Base-by-base conservation (phyloP, 768 basidiomycete genomes). In the Boletus vinaceobasis region DNA sequence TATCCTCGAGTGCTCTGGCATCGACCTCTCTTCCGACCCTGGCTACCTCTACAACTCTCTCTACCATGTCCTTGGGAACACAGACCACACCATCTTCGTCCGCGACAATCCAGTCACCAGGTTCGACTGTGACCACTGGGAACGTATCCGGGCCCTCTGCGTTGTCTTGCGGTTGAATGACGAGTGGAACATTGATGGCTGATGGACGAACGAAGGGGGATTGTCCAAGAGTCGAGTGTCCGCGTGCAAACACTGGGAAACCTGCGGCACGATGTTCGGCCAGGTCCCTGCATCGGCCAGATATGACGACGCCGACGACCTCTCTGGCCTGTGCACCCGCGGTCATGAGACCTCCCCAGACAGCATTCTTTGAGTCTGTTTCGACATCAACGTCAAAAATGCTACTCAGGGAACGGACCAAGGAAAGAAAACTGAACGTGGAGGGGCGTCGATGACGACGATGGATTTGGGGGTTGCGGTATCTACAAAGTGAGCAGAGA, bases 311-410 rank as follows among this genome's bases (percentile, higher is more conserved):
- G 11, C 90, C 93, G 23, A 75, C 74, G 13, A 84, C 85, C 19
- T 80, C 80, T 52, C 86, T 83, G 13, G 82, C 80, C 64, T 84
- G 81, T 1, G 93, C 93, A 21, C 90, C 90, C 0, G 90, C 88
- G 11, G 90, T 85, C 92, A 93, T 92, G 46, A 92, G 82, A 19
- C 93, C 93, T 23, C 93, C 93, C 93, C 93, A 96, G 7, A 93
- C 89, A 5, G 92, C 91, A 61, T 85, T 88, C 70, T 87, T 87
- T 27, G 78, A 74, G 52, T 84, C 90, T 87, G 67, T 43, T 23
- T 11, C 38, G n/a, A 21, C 3, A 39, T 23, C 6, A 7, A n/a
- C 32, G 45, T 66, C 44, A 49, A 43, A 26, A 27, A 35, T 44
- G 29, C 37, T 39, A 38, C 37, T 31, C 15, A 0, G 8, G 26